These are phyloP conservation scores for Kodamaea sagamina DNA, from an alignment of 805 yeast genomes.

Conservation along the genomic window DNA sequence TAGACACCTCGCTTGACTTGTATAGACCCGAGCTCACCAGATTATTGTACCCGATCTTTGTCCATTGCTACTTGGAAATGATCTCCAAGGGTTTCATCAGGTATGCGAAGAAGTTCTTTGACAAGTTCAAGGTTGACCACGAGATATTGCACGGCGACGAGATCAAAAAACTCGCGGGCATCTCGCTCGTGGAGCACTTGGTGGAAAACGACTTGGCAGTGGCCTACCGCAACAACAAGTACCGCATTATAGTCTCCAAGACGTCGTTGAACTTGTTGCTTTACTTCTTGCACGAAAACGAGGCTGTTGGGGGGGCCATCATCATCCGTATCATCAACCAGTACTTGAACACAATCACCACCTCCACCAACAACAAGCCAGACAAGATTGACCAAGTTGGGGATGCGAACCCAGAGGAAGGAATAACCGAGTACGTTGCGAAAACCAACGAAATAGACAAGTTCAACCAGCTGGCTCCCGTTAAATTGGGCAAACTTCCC, in stretches of 20 bases:
- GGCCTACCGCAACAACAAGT: constrained; percentile 71
- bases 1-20: constrained; percentile 85
- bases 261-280: constrained; percentile 82
- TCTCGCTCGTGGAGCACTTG: constrained; percentile 78
- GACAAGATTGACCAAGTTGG: constrained; percentile 46
- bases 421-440: constrained; percentile 48
- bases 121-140: constrained; percentile 73
- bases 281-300: constrained; percentile 88
- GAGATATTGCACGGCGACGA: constrained; percentile 76
- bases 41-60: constrained; percentile 87
- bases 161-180: constrained; percentile 66
- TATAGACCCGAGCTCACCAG: constrained; percentile 86
- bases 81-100: constrained; percentile 60
- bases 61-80: constrained; percentile 81
- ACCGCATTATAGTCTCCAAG: constrained; percentile 72
- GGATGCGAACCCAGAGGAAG: constrained; percentile 53
- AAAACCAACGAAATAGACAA: constrained; percentile 52
- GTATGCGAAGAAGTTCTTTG: constrained; percentile 74
- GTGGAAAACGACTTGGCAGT: constrained; percentile 80
- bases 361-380: constrained; percentile 35
- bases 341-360: constrained; percentile 59
- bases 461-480: constrained; percentile 64
- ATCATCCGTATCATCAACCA: constrained; percentile 85
- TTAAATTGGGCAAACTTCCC: constrained; percentile 82
- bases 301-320: constrained; percentile 86